These are phyloP conservation scores for Pythium diclinum DNA, from an alignment of 352 stramenopile species.

Conservation along the genomic window DNA sequence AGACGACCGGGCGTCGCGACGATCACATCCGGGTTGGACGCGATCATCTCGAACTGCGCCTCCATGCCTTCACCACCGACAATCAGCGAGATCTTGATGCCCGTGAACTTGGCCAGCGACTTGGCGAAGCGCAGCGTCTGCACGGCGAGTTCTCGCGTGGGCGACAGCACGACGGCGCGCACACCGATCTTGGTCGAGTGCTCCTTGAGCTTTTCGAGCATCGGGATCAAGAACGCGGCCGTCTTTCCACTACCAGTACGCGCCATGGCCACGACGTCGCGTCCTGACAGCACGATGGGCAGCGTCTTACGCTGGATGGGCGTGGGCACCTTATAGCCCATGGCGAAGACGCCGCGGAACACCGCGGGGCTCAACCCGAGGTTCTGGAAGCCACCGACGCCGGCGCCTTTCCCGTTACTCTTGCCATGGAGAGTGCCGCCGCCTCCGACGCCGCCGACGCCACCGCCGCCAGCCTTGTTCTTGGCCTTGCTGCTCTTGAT, in stretches of 20 bases:
- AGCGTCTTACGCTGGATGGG: slow-evolving; percentile 99
- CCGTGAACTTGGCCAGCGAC: slow-evolving; percentile 90
- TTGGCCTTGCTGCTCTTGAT: slow-evolving; percentile 43
- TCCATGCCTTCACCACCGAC: slow-evolving; percentile 98
- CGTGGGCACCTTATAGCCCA: slow-evolving; percentile 97
- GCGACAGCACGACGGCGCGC: slow-evolving; percentile 91
- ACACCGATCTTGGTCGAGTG: slow-evolving; percentile 89
- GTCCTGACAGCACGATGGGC: slow-evolving; percentile 94
- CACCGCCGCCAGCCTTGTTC: slow-evolving; percentile 6
- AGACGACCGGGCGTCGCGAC: slow-evolving; percentile 94
- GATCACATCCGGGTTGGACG: slow-evolving; percentile 92
- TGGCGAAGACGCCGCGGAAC: slow-evolving; percentile 88
- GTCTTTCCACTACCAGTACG: slow-evolving; percentile 98
- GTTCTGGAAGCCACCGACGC: slow-evolving; percentile 81
- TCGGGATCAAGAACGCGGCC: slow-evolving; percentile 96
- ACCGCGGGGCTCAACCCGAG: slow-evolving; percentile 73
- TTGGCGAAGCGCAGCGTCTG: slow-evolving; percentile 94
- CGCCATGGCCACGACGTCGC: slow-evolving; percentile 98
- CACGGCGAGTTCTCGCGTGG: slow-evolving; percentile 97
- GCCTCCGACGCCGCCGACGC: slow-evolving; percentile 11
- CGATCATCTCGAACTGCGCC: slow-evolving; percentile 96
- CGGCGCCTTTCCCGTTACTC: slow-evolving; percentile 74
- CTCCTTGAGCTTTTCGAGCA: slow-evolving; percentile 96
- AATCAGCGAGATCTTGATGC: slow-evolving; percentile 90
- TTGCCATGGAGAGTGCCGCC: slow-evolving; percentile 62